Percentiles rank a stretch among this genome's conserved stretches.
phyloP scores from a whole-genome alignment of 805 yeast genomes.

The Kodamaea kaohsiungensis region DNA sequence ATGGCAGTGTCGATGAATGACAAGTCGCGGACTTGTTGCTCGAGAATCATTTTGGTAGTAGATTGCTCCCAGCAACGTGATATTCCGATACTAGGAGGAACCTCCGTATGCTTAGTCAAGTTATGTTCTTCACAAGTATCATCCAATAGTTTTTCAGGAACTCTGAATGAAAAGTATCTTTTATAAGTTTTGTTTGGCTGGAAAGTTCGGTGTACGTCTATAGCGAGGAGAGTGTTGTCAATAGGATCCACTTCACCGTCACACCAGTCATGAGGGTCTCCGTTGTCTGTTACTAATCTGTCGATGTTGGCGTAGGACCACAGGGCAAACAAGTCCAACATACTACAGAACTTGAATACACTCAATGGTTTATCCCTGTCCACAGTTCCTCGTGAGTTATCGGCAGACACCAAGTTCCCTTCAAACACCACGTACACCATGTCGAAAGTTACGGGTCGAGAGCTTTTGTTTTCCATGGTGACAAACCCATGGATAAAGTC shows the following conservation, averaged over 20 bases:
- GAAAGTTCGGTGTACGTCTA: conserved; percentile 38
- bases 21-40: conserved; percentile 33
- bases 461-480: conserved; percentile 33
- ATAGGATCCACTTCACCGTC: conserved; percentile 45
- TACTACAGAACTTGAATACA: conserved; percentile 41
- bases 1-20: conserved; percentile 37
- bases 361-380: conserved; percentile 27
- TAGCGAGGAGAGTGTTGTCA: conserved; percentile 36
- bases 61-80: conserved; percentile 20
- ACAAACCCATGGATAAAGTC: conserved; percentile 47
- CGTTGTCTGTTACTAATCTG: conserved; percentile 31
- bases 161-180: conserved; percentile 41
- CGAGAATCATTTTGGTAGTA: conserved; percentile 26
- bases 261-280: conserved; percentile 42
- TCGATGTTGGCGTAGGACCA: conserved; percentile 48
- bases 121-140: conserved; percentile 40
- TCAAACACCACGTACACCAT: conserved; percentile 48
- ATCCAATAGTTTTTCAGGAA: conserved; percentile 43
- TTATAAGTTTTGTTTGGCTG: conserved; percentile 42
- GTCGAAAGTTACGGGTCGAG: conserved; percentile 39
- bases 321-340: conserved; percentile 45
- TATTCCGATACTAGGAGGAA: conserved; percentile 40
- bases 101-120: conserved; percentile 33
- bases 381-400: conserved; percentile 18
- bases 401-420: conserved; percentile 32